These are phyloP conservation scores for Scutellaria baicalensis DNA, from an alignment of 257 asterid genomes.

Conservation along the genomic window DNA sequence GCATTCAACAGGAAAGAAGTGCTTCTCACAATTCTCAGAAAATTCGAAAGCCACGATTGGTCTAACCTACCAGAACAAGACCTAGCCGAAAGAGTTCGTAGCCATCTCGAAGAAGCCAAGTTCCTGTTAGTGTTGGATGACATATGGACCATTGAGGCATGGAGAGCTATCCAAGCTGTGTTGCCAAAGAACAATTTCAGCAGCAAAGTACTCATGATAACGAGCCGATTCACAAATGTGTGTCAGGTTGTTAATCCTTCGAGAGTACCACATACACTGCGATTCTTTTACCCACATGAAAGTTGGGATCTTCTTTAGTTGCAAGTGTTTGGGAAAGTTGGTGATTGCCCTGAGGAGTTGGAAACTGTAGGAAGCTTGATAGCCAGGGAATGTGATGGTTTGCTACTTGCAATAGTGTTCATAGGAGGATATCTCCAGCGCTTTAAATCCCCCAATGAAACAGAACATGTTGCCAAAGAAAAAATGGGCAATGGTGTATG, in stretches of 20 bases:
- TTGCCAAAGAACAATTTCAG: slow-evolving; percentile 19
- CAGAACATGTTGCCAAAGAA: neutral
- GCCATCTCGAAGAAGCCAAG: neutral
- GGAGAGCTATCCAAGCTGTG: slow-evolving; percentile 17
- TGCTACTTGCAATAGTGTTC: slow-evolving; percentile 39
- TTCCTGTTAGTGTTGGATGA: slow-evolving; percentile 46
- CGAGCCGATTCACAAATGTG: slow-evolving; percentile 29
- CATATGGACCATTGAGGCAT: slow-evolving; percentile 33
- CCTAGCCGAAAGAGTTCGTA: neutral
- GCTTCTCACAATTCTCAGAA: slow-evolving; percentile 5
- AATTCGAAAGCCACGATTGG: neutral
- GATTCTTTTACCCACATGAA: slow-evolving; percentile 11
- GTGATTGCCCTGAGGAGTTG: slow-evolving; percentile 11
- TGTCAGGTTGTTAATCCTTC: slow-evolving; percentile 5
- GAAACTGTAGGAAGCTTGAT: slow-evolving; percentile 12
- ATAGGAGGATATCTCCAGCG: slow-evolving; percentile 21
- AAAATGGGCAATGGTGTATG: slow-evolving; percentile 14
- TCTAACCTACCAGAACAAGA: neutral
- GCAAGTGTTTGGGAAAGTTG: slow-evolving; percentile 25
- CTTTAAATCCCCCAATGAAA: neutral
- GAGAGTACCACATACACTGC: slow-evolving; percentile 21
- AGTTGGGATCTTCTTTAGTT: slow-evolving; percentile 36
- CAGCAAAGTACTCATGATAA: slow-evolving; percentile 37
- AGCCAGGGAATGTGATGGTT: slow-evolving; percentile 31
- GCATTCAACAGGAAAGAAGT: neutral